phyloP scores from a whole-genome alignment of 768 basidiomycete genomes.

The Hirschioporus abietinus region DNA sequence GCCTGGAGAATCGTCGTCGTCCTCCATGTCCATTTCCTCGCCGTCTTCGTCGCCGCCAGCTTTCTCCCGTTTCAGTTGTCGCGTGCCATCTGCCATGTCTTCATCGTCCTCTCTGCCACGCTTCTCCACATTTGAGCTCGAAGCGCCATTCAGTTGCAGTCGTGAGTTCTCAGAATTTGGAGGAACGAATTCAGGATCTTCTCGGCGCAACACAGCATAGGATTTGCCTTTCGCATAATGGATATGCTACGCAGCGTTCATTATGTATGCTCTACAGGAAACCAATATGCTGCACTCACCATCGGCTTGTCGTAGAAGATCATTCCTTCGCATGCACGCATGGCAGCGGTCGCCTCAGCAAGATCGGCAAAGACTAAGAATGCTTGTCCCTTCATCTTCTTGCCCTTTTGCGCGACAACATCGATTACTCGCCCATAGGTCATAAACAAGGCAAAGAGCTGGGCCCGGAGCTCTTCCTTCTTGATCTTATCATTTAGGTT shows the following conservation, averaged over 20 bases:
- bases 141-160: neutral
- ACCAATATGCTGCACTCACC: slow-evolving; percentile 43
- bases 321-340: slow-evolving; percentile 92
- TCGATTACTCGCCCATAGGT: slow-evolving; percentile 94
- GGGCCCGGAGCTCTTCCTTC: slow-evolving; percentile 80
- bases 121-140: slow-evolving; percentile 43
- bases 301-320: slow-evolving; percentile 88
- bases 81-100: slow-evolving; percentile 40
- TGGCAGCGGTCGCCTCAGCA: slow-evolving; percentile 82
- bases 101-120: slow-evolving; percentile 60
- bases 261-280: slow-evolving; percentile 6
- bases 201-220: slow-evolving; percentile 70
- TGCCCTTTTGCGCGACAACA: slow-evolving; percentile 81
- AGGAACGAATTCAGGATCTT: slow-evolving; percentile 78
- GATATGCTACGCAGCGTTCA: slow-evolving; percentile 57
- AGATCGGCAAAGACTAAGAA: slow-evolving; percentile 95
- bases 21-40: slow-evolving; percentile 93
- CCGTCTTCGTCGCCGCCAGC: slow-evolving; percentile 56
- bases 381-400: slow-evolving; percentile 89
- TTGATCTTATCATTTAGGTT: slow-evolving; percentile 91
- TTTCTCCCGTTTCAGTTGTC: slow-evolving; percentile 65
- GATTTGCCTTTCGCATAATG: slow-evolving; percentile 88
- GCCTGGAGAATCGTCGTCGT: slow-evolving; percentile 64
- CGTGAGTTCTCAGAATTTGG: slow-evolving; percentile 51
- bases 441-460: slow-evolving; percentile 85